Base-by-base conservation (phyloP, 257 asterid genomes). In the Ilex aquifolium region DNA sequence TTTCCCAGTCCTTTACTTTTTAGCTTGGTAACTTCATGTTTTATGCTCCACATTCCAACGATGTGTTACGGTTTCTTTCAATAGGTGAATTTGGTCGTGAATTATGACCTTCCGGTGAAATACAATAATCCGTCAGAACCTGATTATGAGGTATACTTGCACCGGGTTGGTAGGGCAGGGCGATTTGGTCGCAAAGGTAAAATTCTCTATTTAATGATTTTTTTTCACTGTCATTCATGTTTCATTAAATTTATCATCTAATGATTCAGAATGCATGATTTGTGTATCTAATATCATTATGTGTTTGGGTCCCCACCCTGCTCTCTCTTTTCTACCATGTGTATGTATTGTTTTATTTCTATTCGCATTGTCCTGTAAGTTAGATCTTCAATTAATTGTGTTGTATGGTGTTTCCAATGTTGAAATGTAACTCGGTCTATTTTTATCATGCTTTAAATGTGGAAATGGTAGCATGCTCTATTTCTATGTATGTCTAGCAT, bases 111-210 rank as follows among this genome's bases (percentile, higher is more conserved):
- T 61, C 99, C 99, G 2, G 85, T 79, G 72, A 75, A 62, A 56
- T 61, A 63, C 36, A 70, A 56, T 64, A 44, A 27, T 7, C 87
- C 72, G 13, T 63, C 86, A 5, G 91, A 87, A 63, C 96, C 97
- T 17, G 97, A 93, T 61, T 83, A 72, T 72, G 97, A 89, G 82
- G 88, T 87, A 44, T 93, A 89, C 83, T 74, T 93, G 76, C 99
- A 93, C 70, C 87, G 99, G 46, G 95, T 87, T 64, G 97, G 99
- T 61, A 80, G 99, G 81, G 99, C 99, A 1, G 99, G 99, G 15
- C 97, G 99, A 56, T 93, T 93, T 78, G 99, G 99, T 36, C 96
- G 96, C 73, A 93, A 84, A 81, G 99, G 99, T 88, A 78, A 46
- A 61, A 54, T 53, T 64, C 16, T 57, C 11, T 56, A 57, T 9